Conservation (phyloP, 148 eudicot species). For the Amaranthus palmeri region DNA sequence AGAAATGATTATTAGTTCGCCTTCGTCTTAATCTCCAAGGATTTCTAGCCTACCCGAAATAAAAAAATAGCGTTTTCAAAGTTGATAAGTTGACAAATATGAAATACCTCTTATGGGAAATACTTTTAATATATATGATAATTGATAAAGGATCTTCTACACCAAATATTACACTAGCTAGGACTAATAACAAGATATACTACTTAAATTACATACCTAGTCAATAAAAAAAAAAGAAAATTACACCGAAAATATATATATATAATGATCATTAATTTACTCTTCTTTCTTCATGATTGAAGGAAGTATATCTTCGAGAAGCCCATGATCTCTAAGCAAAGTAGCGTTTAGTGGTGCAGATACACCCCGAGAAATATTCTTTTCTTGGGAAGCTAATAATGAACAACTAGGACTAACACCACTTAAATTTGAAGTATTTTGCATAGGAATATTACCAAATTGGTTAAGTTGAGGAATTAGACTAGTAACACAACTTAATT, state of each 20-base stretch:
- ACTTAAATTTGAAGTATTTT: background rate
- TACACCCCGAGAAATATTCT: slow-evolving; percentile 8
- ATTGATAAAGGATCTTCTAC: slow-evolving; percentile 11
- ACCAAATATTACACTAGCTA: slow-evolving; percentile 23
- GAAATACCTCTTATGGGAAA: background rate
- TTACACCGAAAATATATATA: background rate
- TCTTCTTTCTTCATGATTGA: slow-evolving; percentile 25
- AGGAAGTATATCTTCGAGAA: slow-evolving; percentile 60
- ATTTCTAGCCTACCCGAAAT: too few species aligned
- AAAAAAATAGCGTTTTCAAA: background rate
- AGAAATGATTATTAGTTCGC: background rate
- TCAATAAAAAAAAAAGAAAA: slow-evolving; percentile 8
- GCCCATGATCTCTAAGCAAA: slow-evolving; percentile 45
- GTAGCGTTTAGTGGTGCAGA: slow-evolving; percentile 11
- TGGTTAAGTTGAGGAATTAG: slow-evolving; percentile 21
- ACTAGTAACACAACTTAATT: slow-evolving; percentile 17
- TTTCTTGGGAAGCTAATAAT: slow-evolving; percentile 17
- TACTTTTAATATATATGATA: background rate
- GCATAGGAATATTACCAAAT: slow-evolving; percentile 12
- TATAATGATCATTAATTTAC: background rate
- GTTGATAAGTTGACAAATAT: slow-evolving; percentile 9
- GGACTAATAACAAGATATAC: slow-evolving; percentile 14
- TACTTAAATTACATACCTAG: slow-evolving; percentile 15
- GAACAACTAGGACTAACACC: slow-evolving; percentile 10
- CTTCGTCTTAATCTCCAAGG: too few species aligned